phyloP scores from a whole-genome alignment of 495 filamentous ascomycete genomes.

The Neurospora terricola region DNA sequence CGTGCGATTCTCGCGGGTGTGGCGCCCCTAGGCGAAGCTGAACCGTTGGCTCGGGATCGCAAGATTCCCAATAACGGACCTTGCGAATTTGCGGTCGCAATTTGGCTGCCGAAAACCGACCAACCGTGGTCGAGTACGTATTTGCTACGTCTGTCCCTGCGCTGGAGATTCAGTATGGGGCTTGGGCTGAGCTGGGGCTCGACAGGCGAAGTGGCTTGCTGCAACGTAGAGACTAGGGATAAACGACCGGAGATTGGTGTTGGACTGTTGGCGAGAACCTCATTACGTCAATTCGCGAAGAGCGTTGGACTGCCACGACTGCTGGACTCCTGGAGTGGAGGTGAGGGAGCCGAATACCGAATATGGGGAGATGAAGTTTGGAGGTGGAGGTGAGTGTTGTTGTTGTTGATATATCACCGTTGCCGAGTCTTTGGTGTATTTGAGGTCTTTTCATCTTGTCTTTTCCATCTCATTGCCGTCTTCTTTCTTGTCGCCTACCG shows the following conservation, averaged over 20 bases:
- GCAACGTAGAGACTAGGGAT: neutral
- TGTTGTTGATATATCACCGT: neutral
- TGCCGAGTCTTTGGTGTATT: neutral
- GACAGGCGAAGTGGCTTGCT: neutral
- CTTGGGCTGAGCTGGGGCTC: neutral
- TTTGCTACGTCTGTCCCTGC: neutral
- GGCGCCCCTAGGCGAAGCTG: neutral
- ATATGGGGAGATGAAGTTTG: neutral
- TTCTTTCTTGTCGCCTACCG: neutral
- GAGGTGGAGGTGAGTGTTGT: neutral
- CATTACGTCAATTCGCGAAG: neutral
- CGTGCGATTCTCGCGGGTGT: neutral
- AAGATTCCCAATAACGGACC: neutral
- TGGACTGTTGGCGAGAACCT: neutral
- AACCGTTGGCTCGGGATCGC: neutral
- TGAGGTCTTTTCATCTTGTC: neutral
- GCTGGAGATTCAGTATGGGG: neutral
- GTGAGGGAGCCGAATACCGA: neutral
- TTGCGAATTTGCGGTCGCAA: neutral
- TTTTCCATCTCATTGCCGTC: neutral
- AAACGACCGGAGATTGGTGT: neutral
- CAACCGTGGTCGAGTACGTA: neutral
- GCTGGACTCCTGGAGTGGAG: neutral
- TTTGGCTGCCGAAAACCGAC: neutral
- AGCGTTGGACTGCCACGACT: neutral